Evolutionary conservation across 2,329 filamentous ascomycete species (phyloP), one percentile per base, ranked within the genome.

Genomic region (Helotiales sp.): DNA sequence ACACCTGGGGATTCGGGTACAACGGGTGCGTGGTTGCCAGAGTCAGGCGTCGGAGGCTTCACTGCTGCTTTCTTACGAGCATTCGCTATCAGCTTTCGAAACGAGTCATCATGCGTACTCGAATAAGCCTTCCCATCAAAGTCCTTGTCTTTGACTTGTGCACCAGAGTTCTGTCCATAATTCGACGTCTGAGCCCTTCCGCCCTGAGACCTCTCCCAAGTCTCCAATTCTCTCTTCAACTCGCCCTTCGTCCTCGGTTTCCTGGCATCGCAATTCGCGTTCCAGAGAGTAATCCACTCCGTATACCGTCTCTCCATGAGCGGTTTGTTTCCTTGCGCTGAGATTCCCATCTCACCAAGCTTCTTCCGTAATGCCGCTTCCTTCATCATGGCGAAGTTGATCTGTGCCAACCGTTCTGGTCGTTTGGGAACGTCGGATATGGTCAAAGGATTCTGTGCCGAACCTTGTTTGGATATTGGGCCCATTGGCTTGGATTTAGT

Each of bases 241-340:
- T 96, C 90, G 6, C 80, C 76, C 70, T 92, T 93, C 11, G 84
- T 83, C 76, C 91, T 91, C 0, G 93, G 93, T 1, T 83, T 82
- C 40, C 86, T 86, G 1, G 94, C 91, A 78, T 99, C 96, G 79
- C 93, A 97, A 77, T 99, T 99, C 11, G 96, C 92, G 78, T 99
- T 99, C 91, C 93, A 97, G 20, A 99, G 81, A 43, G 96, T 97
- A 61, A 96, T 85, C 94, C 94, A 99, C 79, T 99, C 96, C 26
- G 87, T 92, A 75, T 98, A 94, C 20, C 96, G 87, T 71, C 85
- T 87, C 77, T 95, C 91, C 63, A 98, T 82, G 1, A 94, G 83
- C 54, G 85, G 81, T 54, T 90, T 90, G 0, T 85, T 79, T 0
- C 96, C 96, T 67, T 81, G 83, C 10, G 84, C 86, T 0, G 93